Base-by-base conservation (phyloP, 202 grass and related monocot genomes). In the Cymbopogon flexuosus region DNA sequence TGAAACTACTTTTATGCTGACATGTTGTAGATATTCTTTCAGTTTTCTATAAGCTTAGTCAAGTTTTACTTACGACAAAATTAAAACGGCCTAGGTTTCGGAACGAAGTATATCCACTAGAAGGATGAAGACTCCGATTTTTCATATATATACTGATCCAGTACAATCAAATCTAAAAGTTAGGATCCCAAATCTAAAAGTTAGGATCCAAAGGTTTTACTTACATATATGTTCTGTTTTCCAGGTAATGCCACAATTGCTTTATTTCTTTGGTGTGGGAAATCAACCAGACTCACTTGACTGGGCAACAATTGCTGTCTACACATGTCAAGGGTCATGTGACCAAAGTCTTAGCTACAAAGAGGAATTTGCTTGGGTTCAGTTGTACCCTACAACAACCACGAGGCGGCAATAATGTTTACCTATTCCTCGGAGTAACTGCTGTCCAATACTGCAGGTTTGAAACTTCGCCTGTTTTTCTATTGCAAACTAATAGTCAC, bases 241-340 rank as follows among this genome's bases (percentile, higher is more conserved):
- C 65, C 92, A 95, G 95, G 89, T 98, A 88, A 98, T 95, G 96
- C 92, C 96, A 24, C 92, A 95, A 52, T 79, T 98, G 62, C 87
- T 99, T 62, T 95, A 88, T 83, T 99, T 83, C 76, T 88, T 99
- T 73, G 86, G 82, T 27, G 92, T 99, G 64, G 80, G 78, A 85
- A 98, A 98, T 62, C 79, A 90, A 76, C 80, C 83, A 16, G 85
- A 89, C 36, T 95, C 96, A 78, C 92, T 95, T 84, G 92, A 95
- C 86, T 98, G 96, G 96, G 90, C 79, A 78, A 95, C 90, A 73
- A 88, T 95, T 84, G 88, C 47, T 56, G 83, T 95, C 16, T 95
- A 89, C 57, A 93, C 96, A 75, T 98, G 96, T 37, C 65, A 70
- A 76, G 90, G 75, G 60, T 93, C 96, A 24, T 98, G 96, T 60